Percentiles rank a stretch among this genome's conserved stretches.
Evolutionary conservation across 2,329 filamentous ascomycete species (phyloP).

Genomic region (Rugonectria rugulosa): DNA sequence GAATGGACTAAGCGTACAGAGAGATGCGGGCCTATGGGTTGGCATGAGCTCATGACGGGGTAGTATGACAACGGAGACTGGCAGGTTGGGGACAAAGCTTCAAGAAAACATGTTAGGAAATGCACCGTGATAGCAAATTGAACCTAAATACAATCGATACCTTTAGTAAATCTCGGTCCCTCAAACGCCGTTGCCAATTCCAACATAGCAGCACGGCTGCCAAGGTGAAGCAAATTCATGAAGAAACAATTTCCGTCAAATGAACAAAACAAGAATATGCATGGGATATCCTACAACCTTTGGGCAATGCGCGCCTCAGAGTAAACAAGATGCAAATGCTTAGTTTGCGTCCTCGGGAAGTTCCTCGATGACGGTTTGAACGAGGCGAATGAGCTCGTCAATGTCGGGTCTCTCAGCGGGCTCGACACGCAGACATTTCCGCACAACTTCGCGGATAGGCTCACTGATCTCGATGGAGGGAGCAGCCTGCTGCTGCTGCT

Average conservation of each 20-base stretch:
- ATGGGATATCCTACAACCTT: slow-evolving; percentile 25
- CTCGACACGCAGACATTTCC: slow-evolving; percentile 86
- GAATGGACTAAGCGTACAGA: not conserved
- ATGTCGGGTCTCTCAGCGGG: slow-evolving; percentile 87
- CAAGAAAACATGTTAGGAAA: slow-evolving; percentile 1
- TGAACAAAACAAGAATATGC: slow-evolving; percentile 17
- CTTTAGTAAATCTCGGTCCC: slow-evolving; percentile 34
- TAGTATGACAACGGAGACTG: not conserved
- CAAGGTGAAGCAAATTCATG: slow-evolving; percentile 11
- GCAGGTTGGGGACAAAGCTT: not conserved
- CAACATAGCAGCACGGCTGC: slow-evolving; percentile 11
- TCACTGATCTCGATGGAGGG: slow-evolving; percentile 72
- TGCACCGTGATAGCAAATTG: slow-evolving; percentile 22
- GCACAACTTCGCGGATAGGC: slow-evolving; percentile 84
- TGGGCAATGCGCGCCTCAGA: not conserved
- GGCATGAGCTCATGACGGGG: not conserved
- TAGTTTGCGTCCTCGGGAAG: slow-evolving; percentile 63
- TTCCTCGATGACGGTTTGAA: slow-evolving; percentile 74
- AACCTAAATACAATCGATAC: slow-evolving; percentile 28
- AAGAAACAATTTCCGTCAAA: slow-evolving; percentile 12
- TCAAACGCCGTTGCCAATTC: slow-evolving; percentile 34
- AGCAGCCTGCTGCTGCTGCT: slow-evolving; percentile 41
- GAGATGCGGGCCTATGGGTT: not conserved
- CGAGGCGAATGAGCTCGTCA: slow-evolving; percentile 79
- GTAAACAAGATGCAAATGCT: not conserved